A percentile compares a stretch with the other conserved stretches of the same genome.
phyloP scores from a whole-genome alignment of 225 moss, liverwort and hornwort genomes.

The Pseudisothecium myosuroides region DNA sequence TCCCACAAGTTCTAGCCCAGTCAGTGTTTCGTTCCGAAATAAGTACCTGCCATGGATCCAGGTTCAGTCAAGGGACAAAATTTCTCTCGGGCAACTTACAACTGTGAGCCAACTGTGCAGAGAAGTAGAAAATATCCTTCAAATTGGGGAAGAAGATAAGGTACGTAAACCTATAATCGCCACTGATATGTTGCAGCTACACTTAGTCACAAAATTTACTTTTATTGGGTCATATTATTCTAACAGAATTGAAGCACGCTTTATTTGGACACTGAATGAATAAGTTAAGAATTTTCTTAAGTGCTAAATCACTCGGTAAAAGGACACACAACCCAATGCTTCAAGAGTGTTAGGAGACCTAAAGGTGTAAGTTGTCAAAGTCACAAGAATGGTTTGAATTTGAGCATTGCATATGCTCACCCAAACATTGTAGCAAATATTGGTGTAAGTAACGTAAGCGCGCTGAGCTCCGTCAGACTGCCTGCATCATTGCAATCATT shows the following conservation, averaged over 20 bases:
- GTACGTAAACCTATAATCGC: too few species aligned
- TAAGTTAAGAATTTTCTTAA: too few species aligned
- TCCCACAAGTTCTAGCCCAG: not conserved
- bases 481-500: not conserved
- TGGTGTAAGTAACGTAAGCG: constrained; percentile 19
- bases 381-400: not conserved
- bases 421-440: constrained; percentile 24
- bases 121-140: not conserved
- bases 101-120: not conserved
- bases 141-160: too few species aligned
- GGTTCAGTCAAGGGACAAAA: not conserved
- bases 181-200: not conserved
- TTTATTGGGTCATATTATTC: too few species aligned
- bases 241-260: not conserved
- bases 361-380: not conserved
- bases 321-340: not conserved
- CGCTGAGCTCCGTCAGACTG: constrained; percentile 28
- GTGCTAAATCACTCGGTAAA: not conserved
- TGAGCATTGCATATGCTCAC: not conserved
- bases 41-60: constrained; percentile 1
- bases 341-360: not conserved
- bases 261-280: not conserved
- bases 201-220: not conserved
- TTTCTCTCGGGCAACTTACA: not conserved
- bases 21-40: not conserved